Evolutionary conservation across 352 stramenopile genomes (phyloP), one percentile per base, ranked within the genome.

Genomic region (Globisporangium cylindrosporum): DNA sequence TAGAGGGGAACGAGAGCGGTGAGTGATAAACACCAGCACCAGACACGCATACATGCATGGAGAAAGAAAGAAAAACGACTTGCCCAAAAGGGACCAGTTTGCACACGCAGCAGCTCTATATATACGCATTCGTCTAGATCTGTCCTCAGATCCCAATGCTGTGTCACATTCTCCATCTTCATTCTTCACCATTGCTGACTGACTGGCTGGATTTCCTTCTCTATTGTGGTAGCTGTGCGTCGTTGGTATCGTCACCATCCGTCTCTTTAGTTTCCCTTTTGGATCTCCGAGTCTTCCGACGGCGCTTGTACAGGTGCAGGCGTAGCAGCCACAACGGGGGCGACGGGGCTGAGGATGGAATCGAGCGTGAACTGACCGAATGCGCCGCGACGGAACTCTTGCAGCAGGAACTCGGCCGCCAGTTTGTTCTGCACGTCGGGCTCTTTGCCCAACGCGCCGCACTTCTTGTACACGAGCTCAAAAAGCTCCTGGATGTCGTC

Each of bases 311-410:
- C 14, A 24, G 24, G 14, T 14, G 1, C 5, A 41, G 25, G 27
- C 7, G 4, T 9, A 20, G 20, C 5, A 10, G 29, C 29, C 29
- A 48, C 41, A 15, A 32, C 20, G 32, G n/a, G 1, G 25, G 32
- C 32, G 2, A 32, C 56, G 18, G 56, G 32, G n/a, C 29, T 49
- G 56, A 62, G 56, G 22, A 95, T 76, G 2, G 78, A 59, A 34
- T 95, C 88, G 4, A 95, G 77, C n/a, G 88, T 95, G 59, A 94
- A 94, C 68, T 91, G 86, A 1, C 88, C 88, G 64, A 94, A 93
- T 0, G 80, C 76, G 53, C 88, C 88, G 32, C 81, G 76, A 66
- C 88, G 86, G 64, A 93, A 95, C 68, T 93, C 81, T 18, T 81
- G 76, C 58, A 95, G 72, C 25, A 94, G 68, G 32, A 84, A 93